Conservation (phyloP, 192 early-diverging fungal genomes). For the Coemansia sp. region DNA sequence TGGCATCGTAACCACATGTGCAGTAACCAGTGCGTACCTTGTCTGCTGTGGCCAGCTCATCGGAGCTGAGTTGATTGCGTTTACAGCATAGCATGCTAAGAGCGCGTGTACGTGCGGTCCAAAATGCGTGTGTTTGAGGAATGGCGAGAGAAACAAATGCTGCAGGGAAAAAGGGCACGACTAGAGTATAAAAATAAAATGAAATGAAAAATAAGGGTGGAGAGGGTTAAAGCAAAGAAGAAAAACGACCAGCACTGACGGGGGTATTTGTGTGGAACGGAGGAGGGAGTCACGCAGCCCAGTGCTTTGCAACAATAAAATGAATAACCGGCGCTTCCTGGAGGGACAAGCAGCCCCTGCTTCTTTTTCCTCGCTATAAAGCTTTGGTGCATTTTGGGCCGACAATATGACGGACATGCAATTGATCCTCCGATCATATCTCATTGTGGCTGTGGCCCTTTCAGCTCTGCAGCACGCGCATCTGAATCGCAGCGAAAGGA, state of each 20-base stretch:
- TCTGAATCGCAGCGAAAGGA: not conserved
- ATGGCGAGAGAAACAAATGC: not conserved
- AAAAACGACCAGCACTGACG: slow-evolving; percentile 9
- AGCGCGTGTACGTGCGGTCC: slow-evolving; percentile 4
- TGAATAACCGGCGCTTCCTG: not conserved
- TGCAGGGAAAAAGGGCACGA: not conserved
- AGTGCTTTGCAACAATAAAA: slow-evolving; percentile 10
- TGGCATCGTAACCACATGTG: not conserved
- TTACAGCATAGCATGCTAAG: slow-evolving; percentile 47
- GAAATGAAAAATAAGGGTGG: not conserved
- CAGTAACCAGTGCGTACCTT: slow-evolving; percentile 30
- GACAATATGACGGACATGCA: slow-evolving; percentile 8
- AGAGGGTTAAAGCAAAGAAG: slow-evolving; percentile 9
- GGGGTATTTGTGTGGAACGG: slow-evolving; percentile 15
- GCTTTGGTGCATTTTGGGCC: slow-evolving; percentile 6
- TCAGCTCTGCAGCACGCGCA: not conserved
- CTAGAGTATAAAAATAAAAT: slow-evolving; percentile 9
- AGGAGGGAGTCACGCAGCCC: slow-evolving; percentile 12
- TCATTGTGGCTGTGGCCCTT: slow-evolving; percentile 12
- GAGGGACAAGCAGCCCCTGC: slow-evolving; percentile 3
- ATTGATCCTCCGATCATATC: slow-evolving; percentile 24
- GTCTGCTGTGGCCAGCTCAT: slow-evolving; percentile 63
- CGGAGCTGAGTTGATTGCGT: slow-evolving; percentile 49
- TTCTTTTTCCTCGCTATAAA: not conserved
- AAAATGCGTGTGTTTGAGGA: not conserved